These are phyloP conservation scores for Penicillium sp. DNA, from an alignment of 2,329 filamentous ascomycete genomes.

Conservation along the genomic window DNA sequence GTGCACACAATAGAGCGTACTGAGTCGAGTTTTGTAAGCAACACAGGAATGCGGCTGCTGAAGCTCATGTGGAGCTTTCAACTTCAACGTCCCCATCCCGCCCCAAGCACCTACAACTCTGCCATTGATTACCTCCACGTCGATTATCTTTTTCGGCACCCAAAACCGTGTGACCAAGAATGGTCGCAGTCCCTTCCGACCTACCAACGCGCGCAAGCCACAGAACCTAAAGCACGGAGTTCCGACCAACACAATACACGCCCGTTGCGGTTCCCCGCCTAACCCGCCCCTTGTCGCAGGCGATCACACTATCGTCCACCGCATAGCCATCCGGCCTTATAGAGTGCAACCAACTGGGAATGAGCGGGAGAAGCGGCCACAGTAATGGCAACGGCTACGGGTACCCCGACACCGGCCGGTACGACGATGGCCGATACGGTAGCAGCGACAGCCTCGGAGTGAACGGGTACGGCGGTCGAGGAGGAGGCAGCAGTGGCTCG, in stretches of 20 bases:
- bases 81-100: conserved; percentile 18
- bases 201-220: conserved; percentile 14
- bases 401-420: conserved; percentile 35
- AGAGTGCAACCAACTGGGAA: conserved; percentile 22
- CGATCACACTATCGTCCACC: conserved; percentile 7
- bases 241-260: not conserved
- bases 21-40: not conserved
- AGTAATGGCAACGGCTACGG: conserved; percentile 41
- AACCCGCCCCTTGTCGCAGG: conserved; percentile 16
- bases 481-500: conserved; percentile 12
- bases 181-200: conserved; percentile 15
- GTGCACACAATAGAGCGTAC: not conserved
- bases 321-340: conserved; percentile 6
- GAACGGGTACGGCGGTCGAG: conserved; percentile 33
- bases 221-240: conserved; percentile 12
- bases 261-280: conserved; percentile 10
- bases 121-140: conserved; percentile 9
- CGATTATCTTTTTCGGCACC: conserved; percentile 1
- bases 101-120: not conserved
- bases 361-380: conserved; percentile 38
- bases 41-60: conserved; percentile 19
- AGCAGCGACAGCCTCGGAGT: conserved; percentile 31
- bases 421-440: conserved; percentile 38
- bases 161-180: conserved; percentile 18
- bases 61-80: conserved; percentile 27